These are phyloP conservation scores for Ascochyta viciae-villosae DNA, from an alignment of 2,329 filamentous ascomycete genomes.

Conservation along the genomic window DNA sequence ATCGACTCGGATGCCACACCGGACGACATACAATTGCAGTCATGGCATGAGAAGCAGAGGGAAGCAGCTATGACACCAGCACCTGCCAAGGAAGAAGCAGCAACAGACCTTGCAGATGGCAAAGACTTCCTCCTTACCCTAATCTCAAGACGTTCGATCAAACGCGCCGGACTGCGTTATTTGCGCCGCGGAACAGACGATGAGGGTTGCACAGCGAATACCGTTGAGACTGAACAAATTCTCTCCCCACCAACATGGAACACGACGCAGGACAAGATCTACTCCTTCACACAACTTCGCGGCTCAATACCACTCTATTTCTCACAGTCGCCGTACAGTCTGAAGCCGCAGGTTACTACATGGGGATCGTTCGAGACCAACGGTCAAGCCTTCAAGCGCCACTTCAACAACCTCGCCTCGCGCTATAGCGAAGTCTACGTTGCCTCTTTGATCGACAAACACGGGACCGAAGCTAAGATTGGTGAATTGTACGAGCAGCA, in stretches of 20 bases:
- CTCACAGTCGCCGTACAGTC: constrained; percentile 89
- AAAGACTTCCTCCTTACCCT: constrained; percentile 79
- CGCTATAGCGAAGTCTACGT: constrained; percentile 80
- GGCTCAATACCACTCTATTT: constrained; percentile 96
- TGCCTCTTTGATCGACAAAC: constrained; percentile 87
- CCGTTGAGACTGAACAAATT: constrained; percentile 94
- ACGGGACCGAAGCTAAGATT: constrained; percentile 79
- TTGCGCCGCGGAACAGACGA: constrained; percentile 90
- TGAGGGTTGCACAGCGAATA: constrained; percentile 85
- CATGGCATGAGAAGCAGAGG: constrained; percentile 40
- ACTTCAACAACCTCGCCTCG: constrained; percentile 73
- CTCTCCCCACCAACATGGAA: constrained; percentile 76
- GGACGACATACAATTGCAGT: constrained; percentile 46
- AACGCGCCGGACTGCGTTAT: constrained; percentile 88
- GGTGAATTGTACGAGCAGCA: constrained; percentile 78
- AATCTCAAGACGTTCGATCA: constrained; percentile 86
- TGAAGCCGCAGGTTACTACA: constrained; percentile 84
- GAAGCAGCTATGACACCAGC: constrained; percentile 28
- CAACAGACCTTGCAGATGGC: constrained; percentile 45
- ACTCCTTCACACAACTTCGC: constrained; percentile 86
- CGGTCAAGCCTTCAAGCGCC: constrained; percentile 75
- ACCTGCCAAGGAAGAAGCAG: constrained; percentile 15
- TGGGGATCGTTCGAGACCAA: constrained; percentile 84
- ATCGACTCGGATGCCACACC: constrained; percentile 44
- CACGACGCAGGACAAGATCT: constrained; percentile 63